Base-by-base conservation (phyloP, 2,329 filamentous ascomycete species). In the Tympanopsis confertula region DNA sequence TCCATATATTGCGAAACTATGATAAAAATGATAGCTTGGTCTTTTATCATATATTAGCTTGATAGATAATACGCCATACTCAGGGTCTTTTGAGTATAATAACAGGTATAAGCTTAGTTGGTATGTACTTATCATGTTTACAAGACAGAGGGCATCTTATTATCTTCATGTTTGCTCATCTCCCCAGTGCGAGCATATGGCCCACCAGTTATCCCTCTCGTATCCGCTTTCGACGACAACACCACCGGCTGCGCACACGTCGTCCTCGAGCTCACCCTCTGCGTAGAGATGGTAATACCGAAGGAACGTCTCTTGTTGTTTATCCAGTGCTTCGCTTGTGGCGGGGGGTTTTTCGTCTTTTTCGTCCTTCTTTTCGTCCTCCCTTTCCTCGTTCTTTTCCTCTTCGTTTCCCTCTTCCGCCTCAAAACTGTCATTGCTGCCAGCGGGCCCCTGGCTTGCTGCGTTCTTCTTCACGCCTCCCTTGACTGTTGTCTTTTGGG, bases 171-270 rank as follows among this genome's bases (percentile, higher is more conserved):
- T 17, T 12, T 5, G 4, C 15, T 35, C 24, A 35, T 19, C 17
- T n/a, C 15, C 40, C 30, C 49, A 35, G n/a, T 59, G 53, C 43
- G 58, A 56, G 40, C 67, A 71, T 54, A 94, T 79, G 38, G 79
- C 86, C 89, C 89, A 98, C 91, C 91, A 96, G 62, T 98, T 98
- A 55, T 96, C 91, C 63, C 80, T 88, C 55, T 98, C 91, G 59
- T 96, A 98, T 22, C 91, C 91, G 42, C 76, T 77, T 46, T 85
- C 79, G 18, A 91, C 50, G 13, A 95, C 76, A 36, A 60, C 62
- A 5, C 88, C 91, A 14, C 87, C 87, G 15, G 82, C 88, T 13
- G 71, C 68, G 37, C 58, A 56, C 40, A 94, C 73, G 54, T 95
- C 84, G 32, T 75, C 69, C 54, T 95, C 87, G 41, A 98, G 66